phyloP scores from a whole-genome alignment of 495 filamentous ascomycete genomes.

The Annulohypoxylon bovei region DNA sequence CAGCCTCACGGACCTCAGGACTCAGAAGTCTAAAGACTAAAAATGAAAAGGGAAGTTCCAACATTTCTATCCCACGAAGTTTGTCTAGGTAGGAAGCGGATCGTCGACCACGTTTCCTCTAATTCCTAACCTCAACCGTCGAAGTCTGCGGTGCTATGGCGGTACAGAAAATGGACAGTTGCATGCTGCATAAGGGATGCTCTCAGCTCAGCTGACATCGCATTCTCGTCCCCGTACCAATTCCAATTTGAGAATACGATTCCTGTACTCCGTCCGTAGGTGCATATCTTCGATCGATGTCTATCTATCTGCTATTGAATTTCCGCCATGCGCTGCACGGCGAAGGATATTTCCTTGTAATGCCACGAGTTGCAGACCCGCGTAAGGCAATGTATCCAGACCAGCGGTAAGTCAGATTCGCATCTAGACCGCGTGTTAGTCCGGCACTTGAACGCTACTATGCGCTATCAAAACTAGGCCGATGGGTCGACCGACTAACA shows the following conservation, averaged over 20 bases:
- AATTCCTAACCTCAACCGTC: background rate
- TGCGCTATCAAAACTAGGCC: constrained; percentile 3
- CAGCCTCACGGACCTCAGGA: constrained; percentile 15
- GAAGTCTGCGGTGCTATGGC: constrained; percentile 18
- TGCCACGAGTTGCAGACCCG: background rate
- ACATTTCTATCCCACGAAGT: background rate
- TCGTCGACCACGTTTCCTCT: constrained; percentile 21
- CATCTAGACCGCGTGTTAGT: constrained; percentile 23
- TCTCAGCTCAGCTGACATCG: constrained; percentile 41
- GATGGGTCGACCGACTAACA: background rate
- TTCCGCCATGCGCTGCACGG: background rate
- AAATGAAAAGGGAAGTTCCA: background rate
- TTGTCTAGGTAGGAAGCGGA: background rate
- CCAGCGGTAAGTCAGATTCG: constrained; percentile 12
- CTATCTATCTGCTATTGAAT: background rate
- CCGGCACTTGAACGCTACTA: constrained; percentile 31
- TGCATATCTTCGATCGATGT: background rate
- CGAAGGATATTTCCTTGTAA: background rate
- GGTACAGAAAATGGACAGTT: constrained; percentile 27
- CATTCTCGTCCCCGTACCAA: constrained; percentile 39
- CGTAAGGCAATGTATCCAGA: constrained; percentile 18
- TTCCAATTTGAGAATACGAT: constrained; percentile 40
- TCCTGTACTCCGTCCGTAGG: constrained; percentile 20
- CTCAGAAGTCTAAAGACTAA: background rate
- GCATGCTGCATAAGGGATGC: constrained; percentile 23